Base-by-base conservation (phyloP, 305 asterid species). In the Fraxinus velutina region DNA sequence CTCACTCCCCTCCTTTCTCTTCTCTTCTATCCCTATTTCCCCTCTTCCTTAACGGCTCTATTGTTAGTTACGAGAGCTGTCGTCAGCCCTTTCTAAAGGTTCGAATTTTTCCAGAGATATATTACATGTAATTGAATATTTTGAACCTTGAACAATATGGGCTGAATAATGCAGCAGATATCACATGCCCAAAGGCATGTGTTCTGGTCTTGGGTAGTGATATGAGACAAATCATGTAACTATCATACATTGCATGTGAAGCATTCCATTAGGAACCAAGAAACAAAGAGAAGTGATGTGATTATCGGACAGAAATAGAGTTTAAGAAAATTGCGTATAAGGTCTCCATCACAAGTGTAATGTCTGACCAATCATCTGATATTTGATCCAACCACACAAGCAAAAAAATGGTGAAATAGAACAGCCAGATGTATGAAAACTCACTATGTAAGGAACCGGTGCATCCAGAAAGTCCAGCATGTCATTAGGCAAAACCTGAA, bases 381-480 rank as follows among this genome's bases (percentile, higher is more conserved):
- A 44, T 72, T 29, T 74, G 75, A 82, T 79, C 70, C 37, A 68
- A 22, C 32, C 6, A 62, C 6, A 64, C 55, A 32, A 77, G 79
- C 27, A 32, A 21, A 81, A 39, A 39, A 73, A 62, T 60, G 19
- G 37, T 70, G 75, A 77, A 52, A 66, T 64, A 60, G 71, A 81
- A 44, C 80, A 68, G 81, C 78, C 19, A 66, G 37, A 83, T 73
- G 15, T 52, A 79, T 34, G 81, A 62, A 77, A 73, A 92, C 99
- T 92, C 88, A 96, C 99, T 79, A 96, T 91, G 88, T 93, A 94
- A 19, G 99, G 99, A 86, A 96, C 99, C 78, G 99, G 99, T 15
- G 99, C 99, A 85, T 96, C 99, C 86, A 96, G 86, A 91, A 96
- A 96, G 79, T 96, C 99, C 86, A 94, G 90, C 98, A 96, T 96